These are phyloP conservation scores for Triticum timopheevii DNA, from an alignment of 176 grass and related monocot genomes.

Conservation along the genomic window DNA sequence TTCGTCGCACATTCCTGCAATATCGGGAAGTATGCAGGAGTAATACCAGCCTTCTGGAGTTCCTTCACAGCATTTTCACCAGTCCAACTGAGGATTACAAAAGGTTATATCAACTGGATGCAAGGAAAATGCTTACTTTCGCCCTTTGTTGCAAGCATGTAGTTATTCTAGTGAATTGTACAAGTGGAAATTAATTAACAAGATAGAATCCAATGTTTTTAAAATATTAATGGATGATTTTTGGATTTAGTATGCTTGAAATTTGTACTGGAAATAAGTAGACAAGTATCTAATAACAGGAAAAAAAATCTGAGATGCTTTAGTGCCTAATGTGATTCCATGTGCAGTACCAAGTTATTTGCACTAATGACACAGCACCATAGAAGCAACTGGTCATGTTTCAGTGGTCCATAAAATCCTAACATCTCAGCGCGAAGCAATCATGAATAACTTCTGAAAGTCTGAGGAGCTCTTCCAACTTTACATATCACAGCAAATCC, in stretches of 20 bases:
- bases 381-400: neutral
- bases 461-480: neutral
- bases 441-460: neutral
- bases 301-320: neutral
- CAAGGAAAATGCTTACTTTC: neutral
- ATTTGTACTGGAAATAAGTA: slow-evolving; percentile 4
- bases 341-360: neutral
- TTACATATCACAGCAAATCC: neutral
- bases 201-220: neutral
- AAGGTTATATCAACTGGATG: slow-evolving; percentile 32
- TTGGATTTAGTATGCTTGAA: neutral
- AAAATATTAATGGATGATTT: neutral
- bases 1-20: slow-evolving; percentile 93
- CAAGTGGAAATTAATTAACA: neutral
- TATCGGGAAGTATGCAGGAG: slow-evolving; percentile 53
- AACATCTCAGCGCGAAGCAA: neutral
- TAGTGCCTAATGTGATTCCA: neutral
- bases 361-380: neutral
- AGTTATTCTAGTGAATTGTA: neutral
- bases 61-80: slow-evolving; percentile 78
- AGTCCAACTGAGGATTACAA: slow-evolving; percentile 75
- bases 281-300: neutral
- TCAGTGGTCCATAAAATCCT: neutral
- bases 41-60: slow-evolving; percentile 74
- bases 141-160: slow-evolving; percentile 3